Conservation (phyloP, 805 yeast genomes). For the Naumovozyma baii region DNA sequence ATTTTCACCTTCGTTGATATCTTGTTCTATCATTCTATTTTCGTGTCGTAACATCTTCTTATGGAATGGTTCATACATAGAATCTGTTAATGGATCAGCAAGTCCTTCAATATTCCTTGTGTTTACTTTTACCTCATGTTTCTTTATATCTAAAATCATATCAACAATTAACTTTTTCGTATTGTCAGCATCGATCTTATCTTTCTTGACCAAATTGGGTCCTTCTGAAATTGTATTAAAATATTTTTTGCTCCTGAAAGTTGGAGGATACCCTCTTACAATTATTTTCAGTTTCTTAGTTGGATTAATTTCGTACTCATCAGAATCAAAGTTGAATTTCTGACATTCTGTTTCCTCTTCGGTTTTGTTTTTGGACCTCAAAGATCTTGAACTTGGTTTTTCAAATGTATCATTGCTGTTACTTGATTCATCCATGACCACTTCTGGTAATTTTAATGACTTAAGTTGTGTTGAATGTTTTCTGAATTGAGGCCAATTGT, state of each 20-base stretch:
- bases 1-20: constrained; percentile 33
- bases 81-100: constrained; percentile 41
- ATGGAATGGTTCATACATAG: constrained; percentile 39
- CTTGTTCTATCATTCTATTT: constrained; percentile 49
- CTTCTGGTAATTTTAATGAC: too few species aligned
- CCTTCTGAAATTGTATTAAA: neutral
- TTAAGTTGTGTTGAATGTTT: neutral
- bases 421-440: neutral
- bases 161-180: constrained; percentile 10
- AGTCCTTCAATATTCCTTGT: neutral
- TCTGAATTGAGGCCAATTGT: neutral
- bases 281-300: constrained; percentile 9
- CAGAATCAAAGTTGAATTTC: constrained; percentile 32
- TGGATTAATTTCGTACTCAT: constrained; percentile 18
- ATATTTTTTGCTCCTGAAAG: neutral
- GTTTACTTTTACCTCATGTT: constrained; percentile 3
- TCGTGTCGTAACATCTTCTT: constrained; percentile 56
- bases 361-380: constrained; percentile 9
- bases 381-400: constrained; percentile 5
- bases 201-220: neutral
- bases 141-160: constrained; percentile 17
- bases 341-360: constrained; percentile 12
- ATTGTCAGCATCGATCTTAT: constrained; percentile 3
- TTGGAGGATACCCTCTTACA: constrained; percentile 4
- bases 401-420: neutral